Base-by-base conservation (phyloP, 495 filamentous ascomycete genomes). In the Rusavskia elegans region DNA sequence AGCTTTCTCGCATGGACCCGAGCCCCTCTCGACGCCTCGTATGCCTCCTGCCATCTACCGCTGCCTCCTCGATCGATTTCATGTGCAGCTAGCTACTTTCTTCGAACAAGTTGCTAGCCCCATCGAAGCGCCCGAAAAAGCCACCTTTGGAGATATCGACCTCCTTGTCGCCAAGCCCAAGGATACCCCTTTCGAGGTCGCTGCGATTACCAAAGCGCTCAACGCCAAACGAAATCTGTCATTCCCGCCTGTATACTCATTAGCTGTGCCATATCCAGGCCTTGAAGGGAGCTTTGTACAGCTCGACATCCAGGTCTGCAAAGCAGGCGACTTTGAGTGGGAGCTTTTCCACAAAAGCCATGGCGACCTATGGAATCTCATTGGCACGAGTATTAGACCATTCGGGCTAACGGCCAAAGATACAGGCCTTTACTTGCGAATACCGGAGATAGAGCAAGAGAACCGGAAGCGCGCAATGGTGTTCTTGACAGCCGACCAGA, bases 321-420 rank as follows among this genome's bases (percentile, higher is more conserved):
- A 55, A 1, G 55, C 61, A 1, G 51, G 66, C 0, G 58, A 66
- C 13, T 67, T 80, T 11, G 65, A 69, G 13, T 86, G 84, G 83
- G 63, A 69, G 51, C 59, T 74, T 25, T 83, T 84, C 61, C 77
- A 76, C 56, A 63, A 76, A 11, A 72, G 73, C 2, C 79, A 85
- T 48, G 77, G 81, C 32, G 84, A 85, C 51, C 56, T 87, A 0
- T 79, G 76, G 75, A 81, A 79, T 42, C 66, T 88, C 1, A 57
- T 87, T 0, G 82, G 83, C 1, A 66, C 70, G 30, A 77, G 66
- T 14, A 76, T 83, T 17, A 68, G 80, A 7, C 71, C 71, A 0
- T 75, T 77, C 29, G 82, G 84, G 11, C 68, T 87, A 20, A 83
- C 78, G 0, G 68, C 76, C 38, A 83, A 79, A 55, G 69, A 81